These are phyloP conservation scores for Erodium chrysanthum DNA, from an alignment of 441 rosid genomes.

Conservation along the genomic window DNA sequence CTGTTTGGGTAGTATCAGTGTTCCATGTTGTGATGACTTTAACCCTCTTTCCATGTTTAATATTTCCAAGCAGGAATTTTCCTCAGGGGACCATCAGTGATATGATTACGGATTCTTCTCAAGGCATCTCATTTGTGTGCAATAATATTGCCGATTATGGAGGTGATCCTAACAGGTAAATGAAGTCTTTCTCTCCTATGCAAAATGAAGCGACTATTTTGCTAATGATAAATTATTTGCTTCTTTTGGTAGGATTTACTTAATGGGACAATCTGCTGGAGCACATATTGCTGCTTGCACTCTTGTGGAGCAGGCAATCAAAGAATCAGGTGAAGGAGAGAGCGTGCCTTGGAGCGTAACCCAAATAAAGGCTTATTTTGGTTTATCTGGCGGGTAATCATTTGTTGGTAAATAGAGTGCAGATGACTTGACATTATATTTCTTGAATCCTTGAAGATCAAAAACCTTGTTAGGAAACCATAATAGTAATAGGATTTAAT, in stretches of 20 bases:
- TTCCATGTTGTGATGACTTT: conserved; percentile 9
- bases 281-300: conserved; percentile 92
- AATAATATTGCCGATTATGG: conserved; percentile 75
- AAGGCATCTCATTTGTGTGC: conserved; percentile 78
- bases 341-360: conserved; percentile 70
- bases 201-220: conserved; percentile 3
- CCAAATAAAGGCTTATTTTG: conserved; percentile 74
- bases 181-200: conserved; percentile 9
- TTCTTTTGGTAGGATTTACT: conserved; percentile 46
- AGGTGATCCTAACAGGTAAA: conserved; percentile 80
- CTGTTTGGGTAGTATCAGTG: not conserved
- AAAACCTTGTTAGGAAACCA: not conserved
- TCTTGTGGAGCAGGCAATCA: conserved; percentile 75
- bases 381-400: conserved; percentile 84
- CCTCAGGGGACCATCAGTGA: conserved; percentile 89
- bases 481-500: not conserved
- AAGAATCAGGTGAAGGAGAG: conserved; percentile 69
- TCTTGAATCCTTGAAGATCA: not conserved
- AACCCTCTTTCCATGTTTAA: not conserved
- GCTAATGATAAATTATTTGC: conserved; percentile 13
- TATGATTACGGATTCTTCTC: conserved; percentile 85
- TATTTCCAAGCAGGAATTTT: conserved; percentile 57
- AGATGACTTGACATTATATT: not conserved
- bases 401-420: conserved; percentile 7
- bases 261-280: conserved; percentile 98